A percentile compares a stretch with the other conserved stretches of the same genome.
Conservation (phyloP, 257 asterid genomes). For the Mitragyna speciosa region DNA sequence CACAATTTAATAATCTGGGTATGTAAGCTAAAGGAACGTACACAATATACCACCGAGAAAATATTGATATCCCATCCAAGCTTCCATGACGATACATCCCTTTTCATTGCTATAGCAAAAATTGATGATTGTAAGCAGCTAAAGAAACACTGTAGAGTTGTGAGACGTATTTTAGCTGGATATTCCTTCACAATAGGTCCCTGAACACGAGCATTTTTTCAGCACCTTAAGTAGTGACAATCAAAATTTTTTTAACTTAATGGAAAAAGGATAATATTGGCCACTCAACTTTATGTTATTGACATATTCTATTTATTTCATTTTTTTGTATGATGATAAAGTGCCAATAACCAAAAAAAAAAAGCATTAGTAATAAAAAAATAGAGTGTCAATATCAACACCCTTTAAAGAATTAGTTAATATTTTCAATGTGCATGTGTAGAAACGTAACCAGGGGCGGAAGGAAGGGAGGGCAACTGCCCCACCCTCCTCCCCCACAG, state of each 20-base stretch:
- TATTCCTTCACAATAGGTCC: conserved; percentile 51
- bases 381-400: too few relatives aligned
- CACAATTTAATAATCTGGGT: neutral
- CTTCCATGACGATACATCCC: conserved; percentile 54
- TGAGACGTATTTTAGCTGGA: conserved; percentile 53
- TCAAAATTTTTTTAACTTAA: neutral
- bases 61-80: conserved; percentile 64
- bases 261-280: too few relatives aligned
- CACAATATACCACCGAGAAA: conserved; percentile 61
- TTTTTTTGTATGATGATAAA: too few relatives aligned
- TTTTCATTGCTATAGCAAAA: conserved; percentile 54
- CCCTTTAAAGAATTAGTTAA: too few relatives aligned
- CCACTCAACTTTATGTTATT: too few relatives aligned
- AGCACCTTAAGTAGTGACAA: neutral
- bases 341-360: too few relatives aligned
- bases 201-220: conserved; percentile 27
- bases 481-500: too few relatives aligned
- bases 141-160: conserved; percentile 56
- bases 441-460: too few relatives aligned
- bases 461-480: too few relatives aligned
- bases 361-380: too few relatives aligned
- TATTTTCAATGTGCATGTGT: too few relatives aligned
- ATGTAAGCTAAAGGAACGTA: conserved; percentile 28
- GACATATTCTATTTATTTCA: too few relatives aligned
- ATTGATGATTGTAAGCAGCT: conserved; percentile 60